A percentile compares a stretch with the other conserved stretches of the same genome.
Conservation (phyloP, 1,139 yeast species). For the Debaryomyces subglobosus region DNA sequence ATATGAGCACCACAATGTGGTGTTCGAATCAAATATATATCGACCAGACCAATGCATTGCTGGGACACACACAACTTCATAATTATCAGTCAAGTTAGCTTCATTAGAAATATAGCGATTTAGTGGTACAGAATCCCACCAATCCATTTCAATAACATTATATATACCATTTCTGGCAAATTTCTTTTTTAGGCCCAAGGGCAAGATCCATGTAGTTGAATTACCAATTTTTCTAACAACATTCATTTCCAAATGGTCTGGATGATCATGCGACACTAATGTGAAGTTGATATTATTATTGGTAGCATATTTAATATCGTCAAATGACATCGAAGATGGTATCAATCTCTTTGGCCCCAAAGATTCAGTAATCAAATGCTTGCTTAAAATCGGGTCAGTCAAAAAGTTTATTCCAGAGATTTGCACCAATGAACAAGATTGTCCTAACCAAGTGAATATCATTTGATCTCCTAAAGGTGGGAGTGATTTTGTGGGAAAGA, state of each 20-base stretch:
- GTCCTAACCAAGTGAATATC: slow-evolving; percentile 90
- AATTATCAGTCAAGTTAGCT: slow-evolving; percentile 46
- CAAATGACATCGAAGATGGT: slow-evolving; percentile 66
- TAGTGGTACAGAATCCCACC: slow-evolving; percentile 81
- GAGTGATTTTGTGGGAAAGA: slow-evolving; percentile 1
- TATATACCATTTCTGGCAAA: slow-evolving; percentile 60
- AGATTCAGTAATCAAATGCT: slow-evolving; percentile 60
- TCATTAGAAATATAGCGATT: slow-evolving; percentile 28
- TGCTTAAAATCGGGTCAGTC: slow-evolving; percentile 83
- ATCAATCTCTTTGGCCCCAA: slow-evolving; percentile 84
- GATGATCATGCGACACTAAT: slow-evolving; percentile 90
- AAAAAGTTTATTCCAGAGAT: slow-evolving; percentile 71
- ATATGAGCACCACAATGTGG: slow-evolving; percentile 87
- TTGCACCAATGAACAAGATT: slow-evolving; percentile 79
- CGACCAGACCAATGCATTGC: slow-evolving; percentile 99
- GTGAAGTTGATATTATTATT: slow-evolving; percentile 62
- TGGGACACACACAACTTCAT: slow-evolving; percentile 86
- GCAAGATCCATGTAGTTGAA: slow-evolving; percentile 78
- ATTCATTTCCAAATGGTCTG: slow-evolving; percentile 82
- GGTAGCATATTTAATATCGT: slow-evolving; percentile 59
- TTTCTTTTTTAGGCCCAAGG: slow-evolving; percentile 69
- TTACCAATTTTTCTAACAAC: slow-evolving; percentile 63
- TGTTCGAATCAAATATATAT: slow-evolving; percentile 72
- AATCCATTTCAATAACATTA: slow-evolving; percentile 72
- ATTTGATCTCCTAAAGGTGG: slow-evolving; percentile 49